Conservation (phyloP, 176 grass and related monocot genomes). For the Aegilops umbellulata region DNA sequence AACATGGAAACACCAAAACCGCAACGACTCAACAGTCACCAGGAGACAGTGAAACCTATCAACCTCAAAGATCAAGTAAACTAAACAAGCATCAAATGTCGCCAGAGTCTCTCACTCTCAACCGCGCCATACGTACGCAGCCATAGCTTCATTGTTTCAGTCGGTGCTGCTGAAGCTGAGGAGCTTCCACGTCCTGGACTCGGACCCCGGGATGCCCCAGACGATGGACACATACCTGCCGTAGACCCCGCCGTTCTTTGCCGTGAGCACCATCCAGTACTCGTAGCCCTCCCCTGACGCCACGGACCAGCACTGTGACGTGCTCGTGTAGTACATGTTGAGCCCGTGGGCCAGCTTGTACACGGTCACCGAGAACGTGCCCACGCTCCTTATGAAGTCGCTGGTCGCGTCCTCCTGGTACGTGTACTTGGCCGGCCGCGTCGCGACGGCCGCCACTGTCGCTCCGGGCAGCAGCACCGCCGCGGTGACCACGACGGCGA, state of each 20-base stretch:
- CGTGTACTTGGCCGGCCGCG: constrained; percentile 25
- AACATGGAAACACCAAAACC: background rate
- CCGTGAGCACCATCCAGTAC: constrained; percentile 42
- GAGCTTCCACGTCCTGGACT: constrained; percentile 46
- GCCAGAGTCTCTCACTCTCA: background rate
- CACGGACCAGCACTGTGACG: constrained; percentile 36
- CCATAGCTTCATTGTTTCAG: background rate
- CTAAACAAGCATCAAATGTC: background rate
- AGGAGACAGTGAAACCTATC: background rate
- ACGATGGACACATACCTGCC: constrained; percentile 7
- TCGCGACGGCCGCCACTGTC: background rate
- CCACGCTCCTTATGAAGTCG: constrained; percentile 23
- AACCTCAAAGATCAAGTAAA: background rate
- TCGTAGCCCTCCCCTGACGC: background rate
- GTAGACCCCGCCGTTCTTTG: background rate
- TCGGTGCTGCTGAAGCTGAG: constrained; percentile 17
- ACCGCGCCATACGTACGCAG: background rate
- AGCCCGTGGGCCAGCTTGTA: constrained; percentile 21
- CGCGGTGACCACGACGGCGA: background rate
- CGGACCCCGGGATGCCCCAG: constrained; percentile 27
- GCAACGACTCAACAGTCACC: background rate
- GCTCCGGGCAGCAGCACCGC: background rate
- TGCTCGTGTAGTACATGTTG: constrained; percentile 14
- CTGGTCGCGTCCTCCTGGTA: background rate
- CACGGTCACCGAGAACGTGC: constrained; percentile 35